Evolutionary conservation across 768 basidiomycete species (phyloP), one percentile per base, ranked within the genome.

Genomic region (Gymnopilus dilepis): DNA sequence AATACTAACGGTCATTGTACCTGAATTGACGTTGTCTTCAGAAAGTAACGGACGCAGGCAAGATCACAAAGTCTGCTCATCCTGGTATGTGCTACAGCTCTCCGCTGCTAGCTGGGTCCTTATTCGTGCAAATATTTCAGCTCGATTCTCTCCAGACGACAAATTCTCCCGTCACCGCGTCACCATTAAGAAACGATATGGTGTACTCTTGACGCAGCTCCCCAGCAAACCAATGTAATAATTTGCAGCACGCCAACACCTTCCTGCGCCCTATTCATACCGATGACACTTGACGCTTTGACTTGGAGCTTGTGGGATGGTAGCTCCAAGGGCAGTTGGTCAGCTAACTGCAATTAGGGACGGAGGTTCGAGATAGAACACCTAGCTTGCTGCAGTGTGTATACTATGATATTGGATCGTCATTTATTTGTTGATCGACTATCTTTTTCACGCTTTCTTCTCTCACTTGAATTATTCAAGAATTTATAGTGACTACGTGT

Each of bases 141-240:
- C 97, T 15, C 95, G 97, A 40, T 99, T 99, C 78, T 98, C 97
- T 13, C 97, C 97, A 11, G 97, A 99, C 75, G 97, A 99, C 86
- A 99, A 99, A 80, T 99, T 97, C 79, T 97, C 95, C 63, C 86
- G 95, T 64, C 97, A 99, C 72, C 91, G 97, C 62, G 95, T 99
- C 62, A 97, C 95, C 5, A 89, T 98, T 72, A 99, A 99, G 82
- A 94, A 94, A 79, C 88, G 97, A 72, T 91, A 89, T 72, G 87
- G 88, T 60, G 86, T 97, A 58, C 86, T 99, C 64, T 86, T 89
- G 64, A 96, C 97, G 17, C 95, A 98, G 72, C 83, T 92, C 19
- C 95, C 97, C 26, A 78, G 84, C 56, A 95, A 94, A 76, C 95
- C 96, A 19, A 82, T 96, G 81, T 97, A 83, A 84, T 64, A 37